Evolutionary conservation across 345 rosid genomes (phyloP).

Genomic region (Murraya paniculata): DNA sequence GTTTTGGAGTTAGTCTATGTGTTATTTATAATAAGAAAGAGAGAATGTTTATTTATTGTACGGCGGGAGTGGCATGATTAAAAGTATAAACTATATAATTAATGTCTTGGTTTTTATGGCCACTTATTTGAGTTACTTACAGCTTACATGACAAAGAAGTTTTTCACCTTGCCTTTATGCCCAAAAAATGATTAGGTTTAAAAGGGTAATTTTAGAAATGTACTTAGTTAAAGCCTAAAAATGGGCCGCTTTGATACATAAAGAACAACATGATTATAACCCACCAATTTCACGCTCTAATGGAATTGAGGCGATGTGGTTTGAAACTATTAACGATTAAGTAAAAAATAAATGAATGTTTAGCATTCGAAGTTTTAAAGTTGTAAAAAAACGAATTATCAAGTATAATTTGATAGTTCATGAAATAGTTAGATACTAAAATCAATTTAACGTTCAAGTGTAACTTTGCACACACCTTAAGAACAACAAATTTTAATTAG

Average conservation of each 20-base stretch:
- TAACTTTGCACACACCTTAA: not conserved
- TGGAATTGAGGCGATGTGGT: too few relatives aligned
- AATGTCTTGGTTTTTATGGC: not conserved
- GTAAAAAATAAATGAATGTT: not conserved
- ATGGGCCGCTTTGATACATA: not conserved
- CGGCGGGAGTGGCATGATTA: constrained; percentile 2
- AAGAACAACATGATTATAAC: not conserved
- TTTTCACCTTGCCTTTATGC: not conserved
- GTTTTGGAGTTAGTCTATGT: not conserved
- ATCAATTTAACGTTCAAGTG: too few relatives aligned
- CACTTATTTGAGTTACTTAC: not conserved
- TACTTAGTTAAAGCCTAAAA: constrained; percentile 8
- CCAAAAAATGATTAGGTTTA: not conserved
- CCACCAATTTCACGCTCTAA: not conserved
- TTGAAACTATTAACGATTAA: too few relatives aligned
- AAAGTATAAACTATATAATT: not conserved
- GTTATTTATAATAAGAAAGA: not conserved
- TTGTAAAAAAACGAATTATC: not conserved
- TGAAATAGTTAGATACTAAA: too few relatives aligned
- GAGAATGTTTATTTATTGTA: not conserved
- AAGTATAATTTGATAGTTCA: not conserved
- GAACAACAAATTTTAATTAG: too few relatives aligned
- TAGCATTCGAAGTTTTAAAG: too few relatives aligned
- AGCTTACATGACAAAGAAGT: not conserved
- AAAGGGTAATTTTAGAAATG: not conserved